phyloP scores from a whole-genome alignment of 1,284 basidiomycete genomes.

The Leccinum pallidistipes region DNA sequence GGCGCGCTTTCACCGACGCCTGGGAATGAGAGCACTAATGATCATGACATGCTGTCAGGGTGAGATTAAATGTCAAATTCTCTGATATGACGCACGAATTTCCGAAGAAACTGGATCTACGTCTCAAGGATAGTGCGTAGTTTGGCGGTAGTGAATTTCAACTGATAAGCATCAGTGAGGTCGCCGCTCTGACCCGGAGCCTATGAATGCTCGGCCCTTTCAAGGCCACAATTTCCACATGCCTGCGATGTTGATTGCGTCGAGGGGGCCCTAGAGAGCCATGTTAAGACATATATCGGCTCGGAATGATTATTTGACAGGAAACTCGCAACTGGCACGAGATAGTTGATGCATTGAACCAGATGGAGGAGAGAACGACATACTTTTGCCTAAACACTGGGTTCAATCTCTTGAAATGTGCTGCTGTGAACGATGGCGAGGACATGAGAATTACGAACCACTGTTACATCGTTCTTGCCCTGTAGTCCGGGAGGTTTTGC shows the following conservation, averaged over 20 bases:
- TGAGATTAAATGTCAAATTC: slow-evolving; percentile 8
- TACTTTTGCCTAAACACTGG: slow-evolving; percentile 69
- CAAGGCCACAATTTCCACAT: slow-evolving; percentile 8
- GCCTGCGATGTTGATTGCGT: slow-evolving; percentile 72
- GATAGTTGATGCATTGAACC: background rate
- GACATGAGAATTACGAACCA: background rate
- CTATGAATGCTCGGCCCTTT: slow-evolving; percentile 25
- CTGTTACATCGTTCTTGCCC: slow-evolving; percentile 8
- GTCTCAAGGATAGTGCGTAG: slow-evolving; percentile 57
- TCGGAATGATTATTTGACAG: slow-evolving; percentile 27
- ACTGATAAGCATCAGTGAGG: slow-evolving; percentile 54
- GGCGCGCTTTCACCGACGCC: slow-evolving; percentile 43
- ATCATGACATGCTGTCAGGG: slow-evolving; percentile 16
- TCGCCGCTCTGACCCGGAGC: slow-evolving; percentile 58
- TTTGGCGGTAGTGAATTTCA: slow-evolving; percentile 52
- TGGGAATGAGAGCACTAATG: slow-evolving; percentile 42
- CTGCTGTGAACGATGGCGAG: slow-evolving; percentile 51
- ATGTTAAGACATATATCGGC: slow-evolving; percentile 58
- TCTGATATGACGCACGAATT: slow-evolving; percentile 47
- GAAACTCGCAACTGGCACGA: slow-evolving; percentile 42
- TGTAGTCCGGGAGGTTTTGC: slow-evolving; percentile 17
- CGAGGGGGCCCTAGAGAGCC: slow-evolving; percentile 64
- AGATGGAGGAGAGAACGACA: slow-evolving; percentile 15
- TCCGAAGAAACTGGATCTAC: slow-evolving; percentile 57
- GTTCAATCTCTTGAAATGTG: slow-evolving; percentile 54